phyloP scores from a whole-genome alignment of 768 basidiomycete species.

The Scleroderma citrinum region DNA sequence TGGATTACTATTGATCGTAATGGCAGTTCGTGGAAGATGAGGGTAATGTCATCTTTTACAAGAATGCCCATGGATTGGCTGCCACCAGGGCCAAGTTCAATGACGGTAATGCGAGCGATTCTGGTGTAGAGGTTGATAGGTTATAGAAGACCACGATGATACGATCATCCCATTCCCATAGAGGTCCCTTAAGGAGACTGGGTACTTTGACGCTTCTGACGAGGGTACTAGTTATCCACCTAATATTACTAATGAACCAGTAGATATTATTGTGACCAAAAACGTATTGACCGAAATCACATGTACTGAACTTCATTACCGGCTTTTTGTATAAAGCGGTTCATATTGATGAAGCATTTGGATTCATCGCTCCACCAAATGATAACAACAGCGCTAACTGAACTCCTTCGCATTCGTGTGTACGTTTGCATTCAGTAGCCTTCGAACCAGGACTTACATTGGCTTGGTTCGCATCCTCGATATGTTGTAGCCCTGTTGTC shows the following conservation, averaged over 20 bases:
- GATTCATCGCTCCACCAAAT: conserved; percentile 20
- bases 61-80: conserved; percentile 79
- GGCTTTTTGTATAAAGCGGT: no score
- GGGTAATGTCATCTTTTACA: conserved; percentile 87
- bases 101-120: conserved; percentile 57
- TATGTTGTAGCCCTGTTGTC: conserved; percentile 55
- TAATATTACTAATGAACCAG: background rate
- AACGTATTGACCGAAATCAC: background rate
- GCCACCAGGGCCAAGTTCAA: conserved; percentile 57
- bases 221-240: background rate
- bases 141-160: conserved; percentile 17
- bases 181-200: background rate
- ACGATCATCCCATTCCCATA: background rate
- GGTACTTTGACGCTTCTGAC: no score
- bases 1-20: background rate
- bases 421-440: conserved; percentile 29
- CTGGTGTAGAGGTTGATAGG: conserved; percentile 54
- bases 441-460: background rate
- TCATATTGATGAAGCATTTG: no score
- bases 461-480: background rate
- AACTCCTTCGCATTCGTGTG: conserved; percentile 62
- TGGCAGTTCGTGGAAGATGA: conserved; percentile 86
- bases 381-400: conserved; percentile 53
- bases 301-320: no score
- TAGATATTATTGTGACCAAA: background rate